A percentile compares a stretch with the other conserved stretches of the same genome.
These are phyloP conservation scores for Kazachstania sp. DNA, from an alignment of 1,139 yeast genomes.

Conservation along the genomic window DNA sequence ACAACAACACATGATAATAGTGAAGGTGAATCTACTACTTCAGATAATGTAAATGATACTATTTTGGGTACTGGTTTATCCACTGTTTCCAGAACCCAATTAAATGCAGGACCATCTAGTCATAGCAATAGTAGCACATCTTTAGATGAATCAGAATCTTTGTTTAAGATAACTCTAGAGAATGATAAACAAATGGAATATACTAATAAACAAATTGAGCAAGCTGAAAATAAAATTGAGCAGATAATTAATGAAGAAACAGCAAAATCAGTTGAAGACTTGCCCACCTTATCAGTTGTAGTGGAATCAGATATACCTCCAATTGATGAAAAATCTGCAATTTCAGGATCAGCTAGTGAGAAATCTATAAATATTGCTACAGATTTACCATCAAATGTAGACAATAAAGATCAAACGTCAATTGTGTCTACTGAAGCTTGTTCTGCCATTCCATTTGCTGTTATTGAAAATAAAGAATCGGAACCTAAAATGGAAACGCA, in stretches of 20 bases:
- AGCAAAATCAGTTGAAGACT: background rate
- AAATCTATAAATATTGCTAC: too few species aligned
- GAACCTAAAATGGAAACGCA: too few species aligned
- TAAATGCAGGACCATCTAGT: background rate
- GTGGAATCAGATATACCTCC: background rate
- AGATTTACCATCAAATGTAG: too few species aligned
- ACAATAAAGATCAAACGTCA: too few species aligned
- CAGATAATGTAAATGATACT: background rate
- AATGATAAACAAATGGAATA: background rate
- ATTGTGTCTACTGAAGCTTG: too few species aligned
- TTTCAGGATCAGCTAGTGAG: too few species aligned
- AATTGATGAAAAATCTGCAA: too few species aligned
- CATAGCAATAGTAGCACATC: background rate
- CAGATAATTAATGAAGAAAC: background rate
- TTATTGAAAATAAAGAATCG: too few species aligned
- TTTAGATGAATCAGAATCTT: background rate
- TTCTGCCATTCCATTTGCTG: too few species aligned
- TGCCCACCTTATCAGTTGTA: background rate
- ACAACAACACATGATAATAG: background rate
- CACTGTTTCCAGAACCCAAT: background rate
- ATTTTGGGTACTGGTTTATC: background rate
- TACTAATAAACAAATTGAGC: background rate
- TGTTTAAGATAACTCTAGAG: background rate
- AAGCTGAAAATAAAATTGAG: background rate
- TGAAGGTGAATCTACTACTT: background rate